Evolutionary conservation across 805 yeast genomes (phyloP).

Genomic region (Nakazawaea anatomiae): DNA sequence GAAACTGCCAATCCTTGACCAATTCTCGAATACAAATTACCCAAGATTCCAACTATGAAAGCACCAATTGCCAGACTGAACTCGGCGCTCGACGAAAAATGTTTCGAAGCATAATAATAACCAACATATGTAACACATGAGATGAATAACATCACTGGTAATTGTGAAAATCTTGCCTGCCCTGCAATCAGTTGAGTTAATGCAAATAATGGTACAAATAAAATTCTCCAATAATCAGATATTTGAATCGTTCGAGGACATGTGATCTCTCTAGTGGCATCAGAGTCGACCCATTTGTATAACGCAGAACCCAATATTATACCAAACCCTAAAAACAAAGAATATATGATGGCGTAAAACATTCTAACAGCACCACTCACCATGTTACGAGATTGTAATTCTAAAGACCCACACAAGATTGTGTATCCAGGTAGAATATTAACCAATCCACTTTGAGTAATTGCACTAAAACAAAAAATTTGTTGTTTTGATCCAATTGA

Average conservation of each 20-base stretch:
- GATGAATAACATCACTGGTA: conserved; percentile 68
- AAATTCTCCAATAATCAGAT: conserved; percentile 44
- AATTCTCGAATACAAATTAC: conserved; percentile 72
- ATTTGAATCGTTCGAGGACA: conserved; percentile 36
- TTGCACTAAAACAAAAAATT: conserved; percentile 69
- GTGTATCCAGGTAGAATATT: conserved; percentile 81
- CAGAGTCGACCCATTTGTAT: conserved; percentile 76
- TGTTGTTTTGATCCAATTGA: conserved; percentile 49
- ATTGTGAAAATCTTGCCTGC: conserved; percentile 65
- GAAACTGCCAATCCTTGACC: conserved; percentile 84
- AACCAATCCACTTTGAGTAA: conserved; percentile 79
- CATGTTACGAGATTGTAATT: conserved; percentile 69
- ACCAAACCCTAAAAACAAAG: conserved; percentile 77
- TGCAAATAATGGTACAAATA: conserved; percentile 72
- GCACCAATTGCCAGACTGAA: conserved; percentile 80
- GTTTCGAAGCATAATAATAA: conserved; percentile 60
- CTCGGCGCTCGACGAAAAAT: conserved; percentile 60
- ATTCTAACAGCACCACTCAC: conserved; percentile 86
- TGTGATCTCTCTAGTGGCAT: conserved; percentile 49
- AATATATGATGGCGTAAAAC: conserved; percentile 85
- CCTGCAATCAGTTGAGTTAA: conserved; percentile 47
- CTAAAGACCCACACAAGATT: conserved; percentile 76
- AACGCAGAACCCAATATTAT: conserved; percentile 80
- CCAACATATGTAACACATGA: conserved; percentile 69
- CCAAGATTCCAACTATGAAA: conserved; percentile 72